These are phyloP conservation scores for Talaromyces thailandensis DNA, from an alignment of 495 filamentous ascomycete genomes.

Conservation along the genomic window DNA sequence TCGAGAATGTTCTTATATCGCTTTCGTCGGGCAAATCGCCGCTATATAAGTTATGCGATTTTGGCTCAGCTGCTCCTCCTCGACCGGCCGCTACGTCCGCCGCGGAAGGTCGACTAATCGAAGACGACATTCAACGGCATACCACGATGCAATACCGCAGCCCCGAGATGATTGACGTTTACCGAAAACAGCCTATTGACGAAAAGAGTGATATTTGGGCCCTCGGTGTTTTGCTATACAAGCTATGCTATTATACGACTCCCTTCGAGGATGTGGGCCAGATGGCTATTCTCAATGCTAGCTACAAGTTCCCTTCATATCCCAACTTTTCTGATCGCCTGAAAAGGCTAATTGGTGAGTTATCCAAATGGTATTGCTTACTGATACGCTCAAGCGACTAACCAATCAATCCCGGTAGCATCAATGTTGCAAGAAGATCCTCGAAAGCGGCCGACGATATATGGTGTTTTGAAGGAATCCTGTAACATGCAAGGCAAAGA, in stretches of 20 bases:
- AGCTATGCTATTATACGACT: slow-evolving; percentile 98
- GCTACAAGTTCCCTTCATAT: slow-evolving; percentile 83
- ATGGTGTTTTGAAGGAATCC: slow-evolving; percentile 77
- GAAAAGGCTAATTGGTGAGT: slow-evolving; percentile 83
- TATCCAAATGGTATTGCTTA: slow-evolving; percentile 18
- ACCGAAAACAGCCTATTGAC: slow-evolving; percentile 90
- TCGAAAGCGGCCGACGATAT: slow-evolving; percentile 80
- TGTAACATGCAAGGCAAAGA: slow-evolving; percentile 84
- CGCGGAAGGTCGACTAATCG: slow-evolving; percentile 79
- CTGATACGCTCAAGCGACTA: background rate
- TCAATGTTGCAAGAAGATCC: slow-evolving; percentile 87
- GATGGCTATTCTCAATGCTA: slow-evolving; percentile 96
- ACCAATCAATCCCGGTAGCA: slow-evolving; percentile 36
- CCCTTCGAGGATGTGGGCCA: slow-evolving; percentile 97
- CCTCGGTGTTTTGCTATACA: slow-evolving; percentile 89
- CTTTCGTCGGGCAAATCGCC: slow-evolving; percentile 44
- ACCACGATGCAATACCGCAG: slow-evolving; percentile 96
- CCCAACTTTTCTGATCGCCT: slow-evolving; percentile 82
- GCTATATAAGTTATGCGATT: slow-evolving; percentile 93
- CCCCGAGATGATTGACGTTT: slow-evolving; percentile 98
- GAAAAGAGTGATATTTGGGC: slow-evolving; percentile 99
- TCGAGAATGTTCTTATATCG: slow-evolving; percentile 94
- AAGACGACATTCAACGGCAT: slow-evolving; percentile 95
- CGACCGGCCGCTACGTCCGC: slow-evolving; percentile 75
- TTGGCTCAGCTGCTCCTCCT: slow-evolving; percentile 83